Percentiles rank a stretch among this genome's conserved stretches.
phyloP scores from a whole-genome alignment of 2,329 filamentous ascomycete species.

The Magnaporthales sp. region DNA sequence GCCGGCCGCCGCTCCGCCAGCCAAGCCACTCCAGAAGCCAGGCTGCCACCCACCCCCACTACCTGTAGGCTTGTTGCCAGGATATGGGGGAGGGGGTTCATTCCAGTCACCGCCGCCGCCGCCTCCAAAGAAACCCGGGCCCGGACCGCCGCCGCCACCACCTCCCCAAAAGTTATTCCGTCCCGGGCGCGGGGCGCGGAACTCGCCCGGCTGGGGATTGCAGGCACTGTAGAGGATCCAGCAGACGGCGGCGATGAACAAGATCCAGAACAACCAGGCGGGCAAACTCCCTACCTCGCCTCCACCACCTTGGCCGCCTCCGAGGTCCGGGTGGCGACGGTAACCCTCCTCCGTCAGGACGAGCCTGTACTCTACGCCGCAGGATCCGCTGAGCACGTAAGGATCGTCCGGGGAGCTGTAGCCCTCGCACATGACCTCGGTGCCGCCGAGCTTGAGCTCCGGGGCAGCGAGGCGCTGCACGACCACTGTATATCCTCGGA shows the following conservation, averaged over 20 bases:
- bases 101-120: slow-evolving; percentile 23
- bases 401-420: slow-evolving; percentile 69
- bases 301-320: slow-evolving; percentile 18
- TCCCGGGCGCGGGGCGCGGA: slow-evolving; percentile 20
- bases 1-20: slow-evolving; percentile 59
- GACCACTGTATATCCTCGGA: slow-evolving; percentile 83
- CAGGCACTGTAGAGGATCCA: slow-evolving; percentile 56
- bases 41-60: slow-evolving; percentile 49
- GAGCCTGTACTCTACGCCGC: slow-evolving; percentile 82
- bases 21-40: slow-evolving; percentile 66
- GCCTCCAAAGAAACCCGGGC: slow-evolving; percentile 19
- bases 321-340: slow-evolving; percentile 53
- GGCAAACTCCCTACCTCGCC: slow-evolving; percentile 18
- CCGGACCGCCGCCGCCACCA: slow-evolving; percentile 26
- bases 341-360: slow-evolving; percentile 71
- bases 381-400: slow-evolving; percentile 85
- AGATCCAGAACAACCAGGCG: slow-evolving; percentile 45
- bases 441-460: slow-evolving; percentile 65
- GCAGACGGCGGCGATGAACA: slow-evolving; percentile 50
- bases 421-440: slow-evolving; percentile 89
- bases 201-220: slow-evolving; percentile 10
- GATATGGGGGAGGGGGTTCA: slow-evolving; percentile 48
- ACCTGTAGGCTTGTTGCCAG: slow-evolving; percentile 27
- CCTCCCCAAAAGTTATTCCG: slow-evolving; percentile 28
- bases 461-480: slow-evolving; percentile 58